Evolutionary conservation across 306 rosid genomes (phyloP), one percentile per base, ranked within the genome.

Genomic region (Adenanthera pavonina): DNA sequence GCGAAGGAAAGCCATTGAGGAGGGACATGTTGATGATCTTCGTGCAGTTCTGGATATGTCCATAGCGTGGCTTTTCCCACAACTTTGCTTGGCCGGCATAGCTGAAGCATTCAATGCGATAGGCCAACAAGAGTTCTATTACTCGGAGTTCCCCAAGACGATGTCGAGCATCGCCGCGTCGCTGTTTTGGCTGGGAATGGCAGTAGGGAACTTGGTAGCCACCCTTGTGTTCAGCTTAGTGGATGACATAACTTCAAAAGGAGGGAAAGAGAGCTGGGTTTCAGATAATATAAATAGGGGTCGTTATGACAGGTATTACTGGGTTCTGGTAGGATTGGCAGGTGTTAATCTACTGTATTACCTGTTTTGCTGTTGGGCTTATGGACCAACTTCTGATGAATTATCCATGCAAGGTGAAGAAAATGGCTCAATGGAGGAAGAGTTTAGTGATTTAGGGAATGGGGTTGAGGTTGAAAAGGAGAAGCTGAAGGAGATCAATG

Each of bases 51-150:
- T 89, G 81, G 51, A 71, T 3, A 92, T 92, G 95, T 92, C 97
- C 30, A 91, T 91, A 1, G 8, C 81, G 20, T 92, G 97, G 97
- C 89, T 92, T 59, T 51, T 81, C 4, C 92, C 92, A 38, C 94
- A 88, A n/a, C 84, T 86, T 75, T 74, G 76, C 80, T 56, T 91
- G 61, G 83, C 35, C 30, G 97, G 95, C 9, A 85, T 92, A 20
- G 91, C 92, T 13, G 97, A 92, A 82, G 97, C 94, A 71, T 89
- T 88, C 54, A 92, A 86, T 67, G 91, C 80, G 5, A 84, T 91
- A 1, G 97, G 90, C 44, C 95, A 92, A 54, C 85, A 85, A 14
- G 97, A 92, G 77, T 91, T 92, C 78, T 91, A 88, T 80, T 91
- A 93, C 76, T 81, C 90, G 0, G 94, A 91, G 77, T 90, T 93